A percentile compares a stretch with the other conserved stretches of the same genome.
Evolutionary conservation across 108 stramenopile genomes (phyloP).

Genomic region (Pinguiococcus pyrenoidosus): DNA sequence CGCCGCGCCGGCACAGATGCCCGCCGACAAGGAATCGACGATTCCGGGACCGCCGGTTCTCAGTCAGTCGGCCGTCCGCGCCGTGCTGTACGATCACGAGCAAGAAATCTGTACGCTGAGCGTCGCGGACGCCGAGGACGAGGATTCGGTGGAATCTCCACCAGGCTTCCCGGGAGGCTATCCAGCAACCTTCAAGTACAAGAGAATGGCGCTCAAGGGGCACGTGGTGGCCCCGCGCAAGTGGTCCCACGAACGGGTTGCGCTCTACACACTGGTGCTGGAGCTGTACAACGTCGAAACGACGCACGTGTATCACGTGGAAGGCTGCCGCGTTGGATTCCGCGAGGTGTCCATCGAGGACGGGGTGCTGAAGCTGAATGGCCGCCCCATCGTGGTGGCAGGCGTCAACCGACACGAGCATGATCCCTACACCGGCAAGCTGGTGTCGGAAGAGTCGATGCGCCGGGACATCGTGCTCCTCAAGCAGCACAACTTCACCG

Average conservation of each 20-base stretch:
- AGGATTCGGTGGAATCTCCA: too few species aligned
- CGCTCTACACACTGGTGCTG: slow-evolving; percentile 60
- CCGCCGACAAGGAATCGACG: too few species aligned
- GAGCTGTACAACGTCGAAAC: neutral
- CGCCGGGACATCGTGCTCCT: slow-evolving; percentile 22
- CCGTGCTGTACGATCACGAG: neutral
- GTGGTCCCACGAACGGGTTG: slow-evolving; percentile 66
- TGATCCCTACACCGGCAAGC: slow-evolving; percentile 48
- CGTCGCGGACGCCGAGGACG: too few species aligned
- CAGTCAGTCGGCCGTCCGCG: neutral
- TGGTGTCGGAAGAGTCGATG: slow-evolving; percentile 25
- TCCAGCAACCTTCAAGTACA: too few species aligned
- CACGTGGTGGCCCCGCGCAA: too few species aligned
- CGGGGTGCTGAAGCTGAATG: slow-evolving; percentile 35
- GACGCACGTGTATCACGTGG: slow-evolving; percentile 34
- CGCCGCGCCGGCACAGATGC: too few species aligned
- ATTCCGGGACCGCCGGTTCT: neutral
- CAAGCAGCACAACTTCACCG: slow-evolving; percentile 78
- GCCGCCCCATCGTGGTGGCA: slow-evolving; percentile 49
- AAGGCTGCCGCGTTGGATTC: slow-evolving; percentile 67
- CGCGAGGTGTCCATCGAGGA: slow-evolving; percentile 35
- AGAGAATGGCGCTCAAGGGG: too few species aligned
- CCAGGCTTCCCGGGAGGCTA: too few species aligned
- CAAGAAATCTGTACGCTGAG: too few species aligned
- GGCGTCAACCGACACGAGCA: slow-evolving; percentile 91